phyloP scores from a whole-genome alignment of 176 grass and related monocot species.

The Zea mays region DNA sequence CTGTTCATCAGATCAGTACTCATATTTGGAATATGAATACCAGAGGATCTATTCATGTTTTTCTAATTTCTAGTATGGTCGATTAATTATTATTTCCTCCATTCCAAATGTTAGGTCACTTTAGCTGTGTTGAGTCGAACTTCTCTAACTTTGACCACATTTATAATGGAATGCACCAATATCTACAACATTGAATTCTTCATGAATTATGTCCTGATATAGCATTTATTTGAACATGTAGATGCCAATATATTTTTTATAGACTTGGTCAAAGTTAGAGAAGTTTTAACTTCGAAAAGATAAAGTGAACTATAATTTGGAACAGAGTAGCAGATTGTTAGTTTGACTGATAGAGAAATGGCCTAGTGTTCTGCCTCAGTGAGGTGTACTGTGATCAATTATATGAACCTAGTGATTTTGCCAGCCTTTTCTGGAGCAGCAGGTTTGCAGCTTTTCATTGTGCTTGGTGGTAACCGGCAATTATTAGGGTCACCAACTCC shows the following conservation, averaged over 20 bases:
- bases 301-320: background rate
- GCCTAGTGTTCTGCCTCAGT: constrained; percentile 43
- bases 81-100: constrained; percentile 30
- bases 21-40: constrained; percentile 12
- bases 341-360: constrained; percentile 2
- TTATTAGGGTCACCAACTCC: constrained; percentile 57
- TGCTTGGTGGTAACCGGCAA: constrained; percentile 58
- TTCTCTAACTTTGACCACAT: background rate
- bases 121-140: background rate
- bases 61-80: constrained; percentile 6
- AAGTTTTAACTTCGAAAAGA: background rate
- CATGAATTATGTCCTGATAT: background rate
- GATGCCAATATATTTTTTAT: background rate
- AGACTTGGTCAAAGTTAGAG: background rate
- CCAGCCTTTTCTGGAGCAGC: constrained; percentile 56
- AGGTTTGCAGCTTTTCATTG: constrained; percentile 53
- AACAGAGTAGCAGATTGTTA: constrained; percentile 14
- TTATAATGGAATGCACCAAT: background rate
- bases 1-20: background rate
- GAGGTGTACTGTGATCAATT: constrained; percentile 62
- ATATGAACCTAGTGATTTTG: constrained; percentile 54
- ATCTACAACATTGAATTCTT: background rate
- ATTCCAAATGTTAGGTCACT: background rate
- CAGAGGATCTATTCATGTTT: constrained; percentile 26
- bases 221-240: background rate